These are phyloP conservation scores for Senna siamea DNA, from an alignment of 306 rosid species.

Conservation along the genomic window DNA sequence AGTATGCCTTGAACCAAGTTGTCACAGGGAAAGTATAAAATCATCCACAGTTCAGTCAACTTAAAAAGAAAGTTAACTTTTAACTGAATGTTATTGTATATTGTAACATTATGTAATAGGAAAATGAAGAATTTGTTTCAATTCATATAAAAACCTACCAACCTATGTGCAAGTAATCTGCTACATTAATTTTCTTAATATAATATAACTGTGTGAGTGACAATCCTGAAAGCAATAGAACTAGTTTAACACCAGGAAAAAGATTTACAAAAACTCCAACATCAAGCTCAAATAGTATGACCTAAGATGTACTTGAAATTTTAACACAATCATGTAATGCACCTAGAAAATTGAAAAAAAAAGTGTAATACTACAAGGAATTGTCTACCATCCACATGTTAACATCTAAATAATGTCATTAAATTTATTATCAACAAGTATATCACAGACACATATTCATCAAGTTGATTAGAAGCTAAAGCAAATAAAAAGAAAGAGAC, in stretches of 20 bases:
- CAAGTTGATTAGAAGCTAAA: slow-evolving; percentile 2
- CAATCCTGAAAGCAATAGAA: slow-evolving; percentile 23
- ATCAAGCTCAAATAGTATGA: slow-evolving; percentile 19
- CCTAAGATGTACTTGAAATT: slow-evolving; percentile 27
- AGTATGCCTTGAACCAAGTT: slow-evolving; percentile 21
- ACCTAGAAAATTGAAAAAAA: slow-evolving; percentile 26
- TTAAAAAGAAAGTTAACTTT: slow-evolving; percentile 9
- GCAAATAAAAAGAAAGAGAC: slow-evolving; percentile 12
- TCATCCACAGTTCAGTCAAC: slow-evolving; percentile 30
- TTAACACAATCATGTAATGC: background rate
- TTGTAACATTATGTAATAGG: background rate
- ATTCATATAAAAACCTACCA: slow-evolving; percentile 24
- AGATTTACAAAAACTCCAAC: background rate
- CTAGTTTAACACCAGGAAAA: background rate
- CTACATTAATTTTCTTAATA: slow-evolving; percentile 9
- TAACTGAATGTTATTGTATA: slow-evolving; percentile 2
- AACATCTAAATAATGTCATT: slow-evolving; percentile 23
- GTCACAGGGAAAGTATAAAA: slow-evolving; percentile 9
- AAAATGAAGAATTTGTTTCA: slow-evolving; percentile 19
- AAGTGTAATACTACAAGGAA: slow-evolving; percentile 5
- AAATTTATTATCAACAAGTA: background rate
- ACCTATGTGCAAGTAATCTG: slow-evolving; percentile 28
- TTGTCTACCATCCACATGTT: background rate
- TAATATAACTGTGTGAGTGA: slow-evolving; percentile 12
- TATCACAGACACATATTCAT: slow-evolving; percentile 24